Base-by-base conservation (phyloP, 768 basidiomycete genomes). In the Clathrus columnatus region DNA sequence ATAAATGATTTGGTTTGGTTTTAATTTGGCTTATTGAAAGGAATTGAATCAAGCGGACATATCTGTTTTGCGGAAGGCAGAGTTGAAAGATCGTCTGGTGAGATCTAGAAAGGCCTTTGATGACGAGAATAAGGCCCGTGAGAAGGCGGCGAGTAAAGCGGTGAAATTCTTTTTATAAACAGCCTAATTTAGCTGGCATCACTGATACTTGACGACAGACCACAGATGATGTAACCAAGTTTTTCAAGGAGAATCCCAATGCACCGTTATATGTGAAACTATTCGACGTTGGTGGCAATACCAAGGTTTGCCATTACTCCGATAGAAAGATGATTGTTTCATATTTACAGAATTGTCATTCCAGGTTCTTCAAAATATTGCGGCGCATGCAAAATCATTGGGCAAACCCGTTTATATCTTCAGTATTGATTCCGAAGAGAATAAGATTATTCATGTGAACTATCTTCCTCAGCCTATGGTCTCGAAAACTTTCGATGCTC, bases 31-130 rank as follows among this genome's bases (percentile, higher is more conserved):
- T 24, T 23, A 49, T 52, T n/a, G 48, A 21, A 62, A 97, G 94
- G 91, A 92, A 70, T 81, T 98, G 32, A 84, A 83, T 45, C 88
- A 91, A 67, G 79, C 87, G 7, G 87, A 92, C 64, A 93, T 98
- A 41, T 94, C 94, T 0, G 76, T 94, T 30, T 70, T 95, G 53
- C 76, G 77, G 59, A 97, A 96, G 69, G 80, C 83, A 1, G 78
- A 84, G 51, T 73, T 99, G 57, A 85, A 82, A 62, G 87, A 94
- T 48, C 81, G 81, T 24, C 75, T 92, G 50, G 75, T 74, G 10
- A 71, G 72, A 28, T 75, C 90, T 51, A 84, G 90, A 50, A 92
- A 92, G 69, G 80, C 84, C 4, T 84, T 93, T 61, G 87, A 88
- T 60, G 94, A 91, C 63, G 79, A 87, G 64, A 72, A 77, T 59